phyloP scores from a whole-genome alignment of 2,329 filamentous ascomycete species.

The Sclerotinia nivalis region DNA sequence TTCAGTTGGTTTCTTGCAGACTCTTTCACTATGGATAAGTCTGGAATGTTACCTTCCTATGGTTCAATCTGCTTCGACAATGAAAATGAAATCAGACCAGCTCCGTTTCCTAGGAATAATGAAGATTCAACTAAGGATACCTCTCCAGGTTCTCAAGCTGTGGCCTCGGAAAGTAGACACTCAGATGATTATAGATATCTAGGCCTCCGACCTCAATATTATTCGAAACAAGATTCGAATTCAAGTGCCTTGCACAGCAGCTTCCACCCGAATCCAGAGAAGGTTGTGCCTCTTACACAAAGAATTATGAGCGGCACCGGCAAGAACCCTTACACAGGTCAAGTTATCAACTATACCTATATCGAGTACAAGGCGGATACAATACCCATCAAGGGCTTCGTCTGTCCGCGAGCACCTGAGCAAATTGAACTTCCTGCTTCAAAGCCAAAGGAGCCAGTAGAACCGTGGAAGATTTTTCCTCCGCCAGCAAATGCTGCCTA shows the following conservation, averaged over 20 bases:
- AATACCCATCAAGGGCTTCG: background rate
- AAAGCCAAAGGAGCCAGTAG: conserved; percentile 5
- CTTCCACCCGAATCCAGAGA: background rate
- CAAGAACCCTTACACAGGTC: background rate
- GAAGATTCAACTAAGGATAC: background rate
- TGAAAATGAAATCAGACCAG: background rate
- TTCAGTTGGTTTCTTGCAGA: background rate
- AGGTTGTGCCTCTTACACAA: background rate
- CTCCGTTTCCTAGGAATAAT: background rate
- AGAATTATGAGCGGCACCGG: background rate
- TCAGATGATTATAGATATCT: background rate
- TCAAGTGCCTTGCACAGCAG: background rate
- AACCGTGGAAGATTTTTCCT: conserved; percentile 6
- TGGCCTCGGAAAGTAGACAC: background rate
- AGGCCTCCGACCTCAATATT: background rate
- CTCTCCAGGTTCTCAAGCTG: background rate
- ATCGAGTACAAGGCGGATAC: background rate
- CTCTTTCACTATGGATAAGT: background rate
- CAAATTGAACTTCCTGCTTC: conserved; percentile 13
- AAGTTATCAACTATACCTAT: background rate
- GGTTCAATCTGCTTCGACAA: background rate
- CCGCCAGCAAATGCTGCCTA: conserved; percentile 15
- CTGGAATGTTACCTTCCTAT: background rate
- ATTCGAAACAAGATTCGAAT: background rate
- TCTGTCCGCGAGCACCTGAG: background rate